Percentiles rank a stretch among this genome's conserved stretches.
phyloP scores from a whole-genome alignment of 1,139 yeast species.

The Saccharomyces uvarum region DNA sequence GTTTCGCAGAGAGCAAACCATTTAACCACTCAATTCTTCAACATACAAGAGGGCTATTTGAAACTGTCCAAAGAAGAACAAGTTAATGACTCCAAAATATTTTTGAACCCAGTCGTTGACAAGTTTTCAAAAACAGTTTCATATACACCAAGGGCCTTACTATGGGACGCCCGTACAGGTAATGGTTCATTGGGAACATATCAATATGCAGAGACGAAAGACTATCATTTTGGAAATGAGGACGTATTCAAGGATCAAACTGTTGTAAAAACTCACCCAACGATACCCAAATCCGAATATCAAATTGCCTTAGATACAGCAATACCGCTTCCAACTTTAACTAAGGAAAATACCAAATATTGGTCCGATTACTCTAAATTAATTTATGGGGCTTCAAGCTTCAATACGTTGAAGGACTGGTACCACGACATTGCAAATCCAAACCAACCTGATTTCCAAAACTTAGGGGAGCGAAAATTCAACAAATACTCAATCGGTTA shows the following conservation, averaged over 20 bases:
- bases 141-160: slow-evolving; percentile 67
- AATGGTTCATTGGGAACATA: slow-evolving; percentile 51
- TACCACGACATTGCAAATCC: slow-evolving; percentile 33
- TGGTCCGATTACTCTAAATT: slow-evolving; percentile 82
- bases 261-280: slow-evolving; percentile 25
- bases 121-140: slow-evolving; percentile 41
- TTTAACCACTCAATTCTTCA: slow-evolving; percentile 68
- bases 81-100: slow-evolving; percentile 40
- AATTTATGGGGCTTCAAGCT: slow-evolving; percentile 55
- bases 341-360: slow-evolving; percentile 41
- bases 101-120: slow-evolving; percentile 38
- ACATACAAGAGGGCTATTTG: slow-evolving; percentile 49
- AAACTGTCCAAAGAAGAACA: slow-evolving; percentile 37
- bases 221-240: slow-evolving; percentile 20
- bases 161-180: slow-evolving; percentile 71
- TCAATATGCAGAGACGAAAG: slow-evolving; percentile 38
- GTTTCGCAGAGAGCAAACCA: slow-evolving; percentile 69
- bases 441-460: slow-evolving; percentile 26
- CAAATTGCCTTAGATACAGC: slow-evolving; percentile 57
- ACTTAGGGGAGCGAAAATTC: slow-evolving; percentile 29
- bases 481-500: slow-evolving; percentile 41
- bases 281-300: slow-evolving; percentile 44
- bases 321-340: slow-evolving; percentile 34
- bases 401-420: slow-evolving; percentile 52
- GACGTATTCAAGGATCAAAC: slow-evolving; percentile 13